Base-by-base conservation (phyloP, 495 filamentous ascomycete species). In the Penicillium longicatenatum region DNA sequence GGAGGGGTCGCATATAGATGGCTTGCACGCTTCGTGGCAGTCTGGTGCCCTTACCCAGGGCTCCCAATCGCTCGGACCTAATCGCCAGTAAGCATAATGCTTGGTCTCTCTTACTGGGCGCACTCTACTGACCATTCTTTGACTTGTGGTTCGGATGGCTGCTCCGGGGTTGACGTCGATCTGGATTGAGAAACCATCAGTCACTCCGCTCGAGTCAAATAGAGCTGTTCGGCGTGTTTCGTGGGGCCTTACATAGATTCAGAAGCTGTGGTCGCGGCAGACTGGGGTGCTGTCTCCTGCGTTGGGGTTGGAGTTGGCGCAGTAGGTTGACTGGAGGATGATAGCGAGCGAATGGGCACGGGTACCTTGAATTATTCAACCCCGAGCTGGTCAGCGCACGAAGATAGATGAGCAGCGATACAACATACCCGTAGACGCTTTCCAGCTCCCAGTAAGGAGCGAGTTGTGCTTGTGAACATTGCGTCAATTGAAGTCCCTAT, bases 1-100 rank as follows among this genome's bases (percentile, higher is more conserved):
- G 89, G 30, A 98, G 85, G 6, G 94, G 94, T 54, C 87, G 82
- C 45, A 96, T 81, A 71, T 95, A 95, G 33, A 95, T 70, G 12
- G 92, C 88, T 80, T 96, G 91, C 50, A 96, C 86, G 49, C 83
- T 84, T 62, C 88, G 79, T 48, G 90, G 90, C 31, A 88, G 74
- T 65, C 89, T 86, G 55, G 80, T 70, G 3, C 78, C 66, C 19
- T 68, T 46, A 21, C 56, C 66, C 24, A 78, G 45, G 57, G 66
- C 61, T 51, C 70, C 62, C 50, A 79, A 54, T 22, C 76, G 75
- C 44, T 76, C 60, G 19, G 65, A 62, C 76, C 76, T 79, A 53
- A 24, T 29, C 17, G n/a, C 19, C 24, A 29, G 44, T 42, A 22
- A 44, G 54, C 17, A 35, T 11, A n/a, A 33, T 29, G 29, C 6